These are phyloP conservation scores for Calocera cornea DNA, from an alignment of 768 basidiomycete genomes.

Conservation along the genomic window DNA sequence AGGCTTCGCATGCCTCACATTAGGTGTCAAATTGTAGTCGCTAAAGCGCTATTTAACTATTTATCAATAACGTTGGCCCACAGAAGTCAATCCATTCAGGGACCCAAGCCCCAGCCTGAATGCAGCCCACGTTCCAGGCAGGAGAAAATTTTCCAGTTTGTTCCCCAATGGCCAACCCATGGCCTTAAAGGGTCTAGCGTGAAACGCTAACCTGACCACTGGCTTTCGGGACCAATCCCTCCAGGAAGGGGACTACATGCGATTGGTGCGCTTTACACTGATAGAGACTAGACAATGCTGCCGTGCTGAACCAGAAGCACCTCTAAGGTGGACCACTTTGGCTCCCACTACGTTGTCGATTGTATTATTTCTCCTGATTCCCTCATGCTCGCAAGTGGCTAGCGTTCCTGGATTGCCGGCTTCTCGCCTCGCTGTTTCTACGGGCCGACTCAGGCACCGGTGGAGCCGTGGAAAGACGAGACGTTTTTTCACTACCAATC, in stretches of 20 bases:
- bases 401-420: background rate
- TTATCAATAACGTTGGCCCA: background rate
- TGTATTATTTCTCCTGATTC: background rate
- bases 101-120: background rate
- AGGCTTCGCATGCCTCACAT: background rate
- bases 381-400: background rate
- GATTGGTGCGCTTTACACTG: background rate
- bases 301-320: background rate
- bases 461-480: background rate
- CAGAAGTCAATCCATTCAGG: background rate
- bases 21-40: background rate
- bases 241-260: background rate
- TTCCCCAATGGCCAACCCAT: background rate
- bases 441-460: background rate
- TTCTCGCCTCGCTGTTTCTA: background rate
- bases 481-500: background rate
- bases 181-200: constrained; percentile 1
- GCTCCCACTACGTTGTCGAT: background rate
- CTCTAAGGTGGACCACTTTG: background rate
- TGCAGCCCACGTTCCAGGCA: background rate
- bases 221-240: background rate
- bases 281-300: background rate
- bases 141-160: constrained; percentile 1
- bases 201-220: background rate
- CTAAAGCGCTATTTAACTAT: background rate